A percentile compares a stretch with the other conserved stretches of the same genome.
Evolutionary conservation across 148 eudicot genomes (phyloP).

Genomic region (Agrostemma githago): DNA sequence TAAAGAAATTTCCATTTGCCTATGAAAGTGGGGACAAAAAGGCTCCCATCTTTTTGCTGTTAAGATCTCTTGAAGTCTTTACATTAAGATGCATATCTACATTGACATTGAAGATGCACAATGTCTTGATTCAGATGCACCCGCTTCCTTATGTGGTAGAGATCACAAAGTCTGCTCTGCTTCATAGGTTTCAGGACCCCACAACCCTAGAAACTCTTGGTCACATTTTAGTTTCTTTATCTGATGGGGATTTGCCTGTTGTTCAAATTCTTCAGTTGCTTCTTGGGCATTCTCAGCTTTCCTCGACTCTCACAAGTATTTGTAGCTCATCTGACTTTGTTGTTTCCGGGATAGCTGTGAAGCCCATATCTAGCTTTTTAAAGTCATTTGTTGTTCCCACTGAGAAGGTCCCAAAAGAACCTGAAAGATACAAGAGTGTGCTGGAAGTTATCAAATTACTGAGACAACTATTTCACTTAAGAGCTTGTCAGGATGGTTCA

Average conservation of each 20-base stretch:
- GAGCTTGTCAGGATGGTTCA: conserved; percentile 33
- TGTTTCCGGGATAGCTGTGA: conserved; percentile 55
- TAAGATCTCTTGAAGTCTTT: conserved; percentile 59
- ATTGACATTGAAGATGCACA: conserved; percentile 40
- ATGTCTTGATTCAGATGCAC: conserved; percentile 40
- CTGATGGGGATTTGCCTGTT: conserved; percentile 45
- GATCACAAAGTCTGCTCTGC: conserved; percentile 52
- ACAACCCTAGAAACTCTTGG: conserved; percentile 53
- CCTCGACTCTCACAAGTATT: conserved; percentile 37
- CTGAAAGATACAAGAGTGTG: conserved; percentile 31
- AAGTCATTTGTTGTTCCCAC: conserved; percentile 37
- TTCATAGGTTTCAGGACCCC: conserved; percentile 75
- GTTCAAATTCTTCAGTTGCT: conserved; percentile 56
- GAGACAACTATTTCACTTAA: conserved; percentile 45
- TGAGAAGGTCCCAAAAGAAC: conserved; percentile 19
- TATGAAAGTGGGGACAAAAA: conserved; percentile 21
- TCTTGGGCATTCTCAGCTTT: conserved; percentile 81
- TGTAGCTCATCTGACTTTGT: conserved; percentile 30
- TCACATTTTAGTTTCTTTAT: conserved; percentile 40
- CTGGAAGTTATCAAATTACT: conserved; percentile 79
- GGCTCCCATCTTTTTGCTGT: conserved; percentile 31
- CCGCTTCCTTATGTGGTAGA: conserved; percentile 55
- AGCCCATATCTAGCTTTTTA: conserved; percentile 76
- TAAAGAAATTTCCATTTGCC: conserved; percentile 42
- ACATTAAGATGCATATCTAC: conserved; percentile 42